phyloP scores from a whole-genome alignment of 768 basidiomycete genomes.

The Psilocybe subaeruginosa region DNA sequence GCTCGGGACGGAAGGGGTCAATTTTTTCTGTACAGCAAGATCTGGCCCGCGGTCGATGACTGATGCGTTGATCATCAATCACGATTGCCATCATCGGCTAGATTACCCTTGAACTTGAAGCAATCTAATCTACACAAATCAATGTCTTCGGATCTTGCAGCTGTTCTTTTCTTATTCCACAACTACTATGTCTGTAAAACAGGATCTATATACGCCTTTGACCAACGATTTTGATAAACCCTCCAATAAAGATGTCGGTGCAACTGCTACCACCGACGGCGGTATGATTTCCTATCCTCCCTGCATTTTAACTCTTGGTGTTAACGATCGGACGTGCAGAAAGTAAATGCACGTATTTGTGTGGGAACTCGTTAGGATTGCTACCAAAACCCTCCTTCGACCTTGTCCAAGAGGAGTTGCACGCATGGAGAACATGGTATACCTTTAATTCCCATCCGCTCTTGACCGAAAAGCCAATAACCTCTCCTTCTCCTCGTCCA shows the following conservation, averaged over 20 bases:
- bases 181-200: slow-evolving; percentile 5
- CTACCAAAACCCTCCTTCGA: slow-evolving; percentile 72
- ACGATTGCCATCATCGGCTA: slow-evolving; percentile 14
- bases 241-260: slow-evolving; percentile 52
- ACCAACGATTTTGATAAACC: slow-evolving; percentile 61
- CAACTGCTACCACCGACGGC: slow-evolving; percentile 37
- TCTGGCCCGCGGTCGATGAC: slow-evolving; percentile 4
- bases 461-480: background rate
- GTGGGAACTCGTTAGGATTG: slow-evolving; percentile 93
- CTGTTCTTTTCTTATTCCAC: background rate
- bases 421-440: slow-evolving; percentile 79
- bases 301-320: slow-evolving; percentile 7
- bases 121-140: slow-evolving; percentile 23
- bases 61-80: background rate
- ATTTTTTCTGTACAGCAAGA: slow-evolving; percentile 3
- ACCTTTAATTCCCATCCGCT: slow-evolving; percentile 20
- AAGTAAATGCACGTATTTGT: slow-evolving; percentile 77
- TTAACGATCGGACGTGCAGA: slow-evolving; percentile 36
- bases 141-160: slow-evolving; percentile 16
- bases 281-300: slow-evolving; percentile 30
- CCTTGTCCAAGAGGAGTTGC: slow-evolving; percentile 81
- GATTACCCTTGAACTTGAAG: slow-evolving; percentile 14
- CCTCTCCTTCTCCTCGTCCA: slow-evolving; percentile 2
- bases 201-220: slow-evolving; percentile 37
- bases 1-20: slow-evolving; percentile 3